A percentile compares a stretch with the other conserved stretches of the same genome.
Conservation (phyloP, 1,284 basidiomycete species). For the Cutaneotrichosporon cavernicola region DNA sequence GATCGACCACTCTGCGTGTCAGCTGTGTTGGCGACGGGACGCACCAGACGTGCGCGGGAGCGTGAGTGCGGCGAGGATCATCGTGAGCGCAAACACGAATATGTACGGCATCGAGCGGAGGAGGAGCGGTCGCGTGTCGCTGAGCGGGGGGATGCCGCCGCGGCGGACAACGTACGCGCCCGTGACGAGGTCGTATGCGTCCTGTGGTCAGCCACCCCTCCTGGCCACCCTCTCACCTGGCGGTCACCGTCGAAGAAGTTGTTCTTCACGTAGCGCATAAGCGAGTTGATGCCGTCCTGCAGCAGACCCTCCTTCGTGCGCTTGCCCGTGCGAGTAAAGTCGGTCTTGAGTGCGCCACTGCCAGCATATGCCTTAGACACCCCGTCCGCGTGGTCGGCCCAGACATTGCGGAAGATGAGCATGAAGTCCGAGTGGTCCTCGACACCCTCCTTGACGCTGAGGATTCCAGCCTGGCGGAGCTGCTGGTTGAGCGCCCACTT, state of each 20-base stretch:
- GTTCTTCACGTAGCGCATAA: slow-evolving; percentile 89
- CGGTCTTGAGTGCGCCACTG: slow-evolving; percentile 93
- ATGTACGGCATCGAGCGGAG: slow-evolving; percentile 86
- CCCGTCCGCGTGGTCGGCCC: slow-evolving; percentile 94
- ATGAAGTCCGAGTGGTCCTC: slow-evolving; percentile 77
- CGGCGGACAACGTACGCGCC: slow-evolving; percentile 81
- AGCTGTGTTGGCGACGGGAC: slow-evolving; percentile 18
- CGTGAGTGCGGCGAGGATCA: slow-evolving; percentile 79
- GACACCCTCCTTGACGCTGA: slow-evolving; percentile 67
- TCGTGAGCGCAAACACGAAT: slow-evolving; percentile 75
- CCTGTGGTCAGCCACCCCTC: slow-evolving; percentile 56
- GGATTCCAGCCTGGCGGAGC: slow-evolving; percentile 67
- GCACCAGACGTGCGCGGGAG: slow-evolving; percentile 79
- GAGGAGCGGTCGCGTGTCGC: slow-evolving; percentile 74
- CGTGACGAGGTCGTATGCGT: slow-evolving; percentile 91
- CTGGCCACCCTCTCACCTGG: slow-evolving; percentile 54
- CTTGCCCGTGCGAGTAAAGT: slow-evolving; percentile 92
- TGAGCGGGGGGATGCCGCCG: slow-evolving; percentile 66
- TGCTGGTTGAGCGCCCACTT: slow-evolving; percentile 82
- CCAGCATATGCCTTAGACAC: slow-evolving; percentile 92
- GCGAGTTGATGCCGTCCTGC: slow-evolving; percentile 84
- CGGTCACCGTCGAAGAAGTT: slow-evolving; percentile 95
- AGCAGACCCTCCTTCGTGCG: slow-evolving; percentile 75
- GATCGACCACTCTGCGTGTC: slow-evolving; percentile 35
- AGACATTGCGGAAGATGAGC: slow-evolving; percentile 87